These are phyloP conservation scores for Psilocybe sp. DNA, from an alignment of 768 basidiomycete species.

Conservation along the genomic window DNA sequence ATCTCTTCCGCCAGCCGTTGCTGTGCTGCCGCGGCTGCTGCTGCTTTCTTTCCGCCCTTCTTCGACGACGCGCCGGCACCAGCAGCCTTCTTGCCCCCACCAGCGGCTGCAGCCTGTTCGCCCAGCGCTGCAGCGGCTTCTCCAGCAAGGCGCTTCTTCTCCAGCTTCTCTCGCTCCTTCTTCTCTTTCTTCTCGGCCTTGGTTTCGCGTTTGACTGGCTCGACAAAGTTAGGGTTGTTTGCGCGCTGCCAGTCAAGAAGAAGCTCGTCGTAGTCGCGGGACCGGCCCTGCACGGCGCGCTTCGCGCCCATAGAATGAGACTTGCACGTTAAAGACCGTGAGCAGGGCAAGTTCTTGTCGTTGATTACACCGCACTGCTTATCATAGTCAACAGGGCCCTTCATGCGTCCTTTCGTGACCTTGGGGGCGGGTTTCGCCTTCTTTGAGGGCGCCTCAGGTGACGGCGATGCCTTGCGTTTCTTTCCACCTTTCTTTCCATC, in stretches of 20 bases:
- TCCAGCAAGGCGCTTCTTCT: slow-evolving; percentile 73
- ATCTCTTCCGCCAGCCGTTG: slow-evolving; percentile 45
- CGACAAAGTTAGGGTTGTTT: slow-evolving; percentile 85
- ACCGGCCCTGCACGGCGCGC: slow-evolving; percentile 85
- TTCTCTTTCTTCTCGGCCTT: slow-evolving; percentile 89
- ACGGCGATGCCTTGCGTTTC: slow-evolving; percentile 82
- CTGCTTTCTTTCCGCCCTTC: slow-evolving; percentile 64
- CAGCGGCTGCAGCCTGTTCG: slow-evolving; percentile 45
- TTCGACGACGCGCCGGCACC: slow-evolving; percentile 31
- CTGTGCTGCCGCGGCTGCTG: slow-evolving; percentile 48
- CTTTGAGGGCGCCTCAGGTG: slow-evolving; percentile 65
- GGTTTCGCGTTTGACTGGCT: slow-evolving; percentile 82
- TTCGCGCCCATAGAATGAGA: slow-evolving; percentile 98
- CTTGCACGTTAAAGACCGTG: slow-evolving; percentile 95
- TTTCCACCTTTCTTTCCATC: slow-evolving; percentile 53
- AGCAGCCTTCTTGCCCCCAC: slow-evolving; percentile 37
- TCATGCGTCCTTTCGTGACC: slow-evolving; percentile 74
- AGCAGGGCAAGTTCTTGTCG: slow-evolving; percentile 89
- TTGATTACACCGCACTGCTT: slow-evolving; percentile 97
- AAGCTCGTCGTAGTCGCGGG: slow-evolving; percentile 79
- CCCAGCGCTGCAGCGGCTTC: slow-evolving; percentile 65
- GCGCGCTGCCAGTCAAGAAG: slow-evolving; percentile 89
- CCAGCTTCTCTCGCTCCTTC: slow-evolving; percentile 74
- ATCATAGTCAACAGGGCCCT: slow-evolving; percentile 88
- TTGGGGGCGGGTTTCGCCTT: slow-evolving; percentile 68